phyloP scores from a whole-genome alignment of 305 asterid species.

The Fraxinus latifolia region DNA sequence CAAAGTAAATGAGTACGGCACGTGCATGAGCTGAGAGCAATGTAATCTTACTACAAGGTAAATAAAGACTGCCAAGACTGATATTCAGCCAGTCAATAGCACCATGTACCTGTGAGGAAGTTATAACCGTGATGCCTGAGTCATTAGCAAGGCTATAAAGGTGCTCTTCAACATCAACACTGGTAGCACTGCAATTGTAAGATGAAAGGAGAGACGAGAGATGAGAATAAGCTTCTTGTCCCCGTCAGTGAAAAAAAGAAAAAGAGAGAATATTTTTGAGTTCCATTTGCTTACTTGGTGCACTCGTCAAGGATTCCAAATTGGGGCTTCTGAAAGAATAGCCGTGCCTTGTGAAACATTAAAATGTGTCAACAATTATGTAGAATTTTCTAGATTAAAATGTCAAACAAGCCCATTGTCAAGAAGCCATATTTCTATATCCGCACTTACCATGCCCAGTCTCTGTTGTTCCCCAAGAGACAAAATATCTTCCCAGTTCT shows the following conservation, averaged over 20 bases:
- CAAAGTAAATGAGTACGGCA: background rate
- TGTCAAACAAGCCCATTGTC: constrained; percentile 13
- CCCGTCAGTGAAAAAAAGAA: background rate
- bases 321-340: constrained; percentile 93
- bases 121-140: constrained; percentile 86
- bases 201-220: constrained; percentile 9
- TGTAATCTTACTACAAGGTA: constrained; percentile 9
- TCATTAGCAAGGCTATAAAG: constrained; percentile 81
- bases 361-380: constrained; percentile 21
- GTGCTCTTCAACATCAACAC: constrained; percentile 98
- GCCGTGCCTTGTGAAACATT: constrained; percentile 65
- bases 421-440: background rate
- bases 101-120: constrained; percentile 82
- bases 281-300: constrained; percentile 69
- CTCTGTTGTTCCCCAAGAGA: constrained; percentile 99
- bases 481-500: constrained; percentile 96
- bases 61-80: background rate
- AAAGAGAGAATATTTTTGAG: constrained; percentile 8
- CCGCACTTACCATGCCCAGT: constrained; percentile 81
- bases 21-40: constrained; percentile 1
- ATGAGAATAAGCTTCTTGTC: constrained; percentile 4
- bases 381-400: background rate
- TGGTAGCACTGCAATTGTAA: constrained; percentile 70
- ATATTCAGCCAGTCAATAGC: constrained; percentile 17
- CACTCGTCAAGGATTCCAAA: constrained; percentile 96